Base-by-base conservation (phyloP, 176 grass and related monocot species). In the Phoenix dactylifera region DNA sequence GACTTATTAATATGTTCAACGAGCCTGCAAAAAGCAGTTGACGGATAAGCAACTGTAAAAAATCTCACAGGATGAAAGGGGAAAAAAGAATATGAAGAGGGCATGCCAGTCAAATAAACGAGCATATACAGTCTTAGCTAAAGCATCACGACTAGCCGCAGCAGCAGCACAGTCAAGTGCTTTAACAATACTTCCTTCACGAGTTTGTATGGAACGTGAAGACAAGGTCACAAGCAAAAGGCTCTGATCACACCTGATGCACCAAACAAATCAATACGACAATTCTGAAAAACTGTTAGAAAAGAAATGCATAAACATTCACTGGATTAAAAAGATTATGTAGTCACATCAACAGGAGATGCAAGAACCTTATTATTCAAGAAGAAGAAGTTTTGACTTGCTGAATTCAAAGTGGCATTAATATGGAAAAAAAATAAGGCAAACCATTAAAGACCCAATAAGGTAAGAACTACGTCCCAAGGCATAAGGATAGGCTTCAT, bases 1-100 rank as follows among this genome's bases (percentile, higher is more conserved):
- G 93, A 97, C 70, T 97, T 97, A 70, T 97, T 97, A 77, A 97
- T 85, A 77, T 88, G 91, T 63, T 91, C 87, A 18, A 97, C 93
- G 53, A 97, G 93, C 93, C 93, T 97, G 72, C 44, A 80, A 68
- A 54, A 72, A 66, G 62, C 56, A 81, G 14, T 3, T 24, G 78
- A 60, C 30, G 28, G 50, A 39, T 39, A 39, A 39, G 35, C 35
- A 39, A 12, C 56, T 50, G 55, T 52, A 29, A 24, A 49, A 28
- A 51, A 56, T 15, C 32, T 49, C 51, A 58, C 24, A 26, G 16
- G 59, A 55, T 74, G 0, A 54, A 26, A 58, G 66, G 72, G 66
- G 30, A 66, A 19, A 35, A 51, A 48, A 18, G 65, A 3, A 70
- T 67, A 26, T 15, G 49, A 72, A 58, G 51, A 66, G 62, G 64